Evolutionary conservation across 2,329 filamentous ascomycete species (phyloP).

Genomic region (Sphaerostilbella broomeana): DNA sequence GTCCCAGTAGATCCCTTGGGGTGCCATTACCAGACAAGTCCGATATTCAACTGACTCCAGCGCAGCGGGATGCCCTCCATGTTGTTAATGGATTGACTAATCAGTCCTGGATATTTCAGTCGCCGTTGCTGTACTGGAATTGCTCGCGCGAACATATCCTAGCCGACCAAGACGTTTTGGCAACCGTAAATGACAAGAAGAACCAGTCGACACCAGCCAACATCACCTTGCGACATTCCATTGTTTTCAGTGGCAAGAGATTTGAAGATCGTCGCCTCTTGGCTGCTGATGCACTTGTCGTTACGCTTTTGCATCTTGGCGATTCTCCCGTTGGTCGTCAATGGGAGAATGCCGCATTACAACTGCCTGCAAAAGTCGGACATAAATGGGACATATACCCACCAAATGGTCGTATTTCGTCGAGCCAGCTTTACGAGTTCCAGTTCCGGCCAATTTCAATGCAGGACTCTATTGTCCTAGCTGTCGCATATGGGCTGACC

Average conservation of each 20-base stretch:
- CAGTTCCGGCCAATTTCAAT: slow-evolving; percentile 67
- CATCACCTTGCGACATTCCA: slow-evolving; percentile 67
- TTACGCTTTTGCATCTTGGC: slow-evolving; percentile 65
- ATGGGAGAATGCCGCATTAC: slow-evolving; percentile 56
- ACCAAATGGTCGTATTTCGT: slow-evolving; percentile 43
- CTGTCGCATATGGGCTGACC: slow-evolving; percentile 58
- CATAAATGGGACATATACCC: slow-evolving; percentile 62
- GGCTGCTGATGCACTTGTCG: slow-evolving; percentile 70
- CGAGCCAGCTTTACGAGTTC: slow-evolving; percentile 67
- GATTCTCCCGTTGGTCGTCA: slow-evolving; percentile 56
- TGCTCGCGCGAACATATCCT: slow-evolving; percentile 54
- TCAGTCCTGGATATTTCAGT: slow-evolving; percentile 71
- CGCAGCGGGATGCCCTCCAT: slow-evolving; percentile 49
- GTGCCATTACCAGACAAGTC: slow-evolving; percentile 17
- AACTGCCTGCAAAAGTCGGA: slow-evolving; percentile 42
- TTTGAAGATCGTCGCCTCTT: slow-evolving; percentile 62
- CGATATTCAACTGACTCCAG: slow-evolving; percentile 34
- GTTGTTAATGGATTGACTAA: slow-evolving; percentile 54
- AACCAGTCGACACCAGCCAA: slow-evolving; percentile 61
- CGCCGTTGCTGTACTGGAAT: slow-evolving; percentile 76
- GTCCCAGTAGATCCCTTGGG: slow-evolving; percentile 35
- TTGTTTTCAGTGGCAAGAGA: slow-evolving; percentile 74
- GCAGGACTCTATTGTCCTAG: slow-evolving; percentile 57
- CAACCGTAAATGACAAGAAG: slow-evolving; percentile 61
- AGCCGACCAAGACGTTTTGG: slow-evolving; percentile 55